Base-by-base conservation (phyloP, 257 asterid genomes). In the Solanum chiquidenum region DNA sequence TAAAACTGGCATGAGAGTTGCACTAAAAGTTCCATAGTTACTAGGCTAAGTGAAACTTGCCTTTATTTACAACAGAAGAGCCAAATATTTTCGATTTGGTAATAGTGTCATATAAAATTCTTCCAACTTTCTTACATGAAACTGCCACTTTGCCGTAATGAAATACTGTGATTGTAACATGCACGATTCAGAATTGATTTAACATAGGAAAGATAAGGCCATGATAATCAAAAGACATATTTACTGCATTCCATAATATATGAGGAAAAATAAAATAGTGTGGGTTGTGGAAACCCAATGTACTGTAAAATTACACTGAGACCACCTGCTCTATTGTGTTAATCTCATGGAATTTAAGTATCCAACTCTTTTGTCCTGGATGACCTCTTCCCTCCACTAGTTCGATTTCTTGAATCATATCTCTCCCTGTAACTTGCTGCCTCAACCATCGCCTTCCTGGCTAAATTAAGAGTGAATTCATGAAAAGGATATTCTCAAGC, bases 381-480 rank as follows among this genome's bases (percentile, higher is more conserved):
- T 92, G 94, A 66, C 99, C 99, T 84, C 98, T 93, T 88, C 99
- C 98, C 90, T 91, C 98, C 88, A 95, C 90, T 93, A 97, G 93
- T 83, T 94, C 98, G 80, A 96, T 89, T 91, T 97, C 99, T 90
- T 91, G 93, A 89, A 97, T 72, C 52, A 90, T 90, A 89, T 95
- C 96, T 62, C 87, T 93, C 86, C 99, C 99, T 52, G 92, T 91
- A 69, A 90, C 88, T 91, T 93, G 93, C 89, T 94, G 98, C 90
- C 93, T 95, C 92, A 97, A 92, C 99, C 99, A 97, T 89, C 99
- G 94, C 80, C 86, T 93, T 89, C 99, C 99, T 91, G 98, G 98
- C 99, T 97, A 88, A 86, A 91, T 88, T 87, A 80, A 75, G 66
- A 40, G 55, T 62, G 33, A 84, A 25, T 40, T 34, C 87, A 88